These are phyloP conservation scores for Oryza glaberrima DNA, from an alignment of 176 grass and related monocot species.

Conservation along the genomic window DNA sequence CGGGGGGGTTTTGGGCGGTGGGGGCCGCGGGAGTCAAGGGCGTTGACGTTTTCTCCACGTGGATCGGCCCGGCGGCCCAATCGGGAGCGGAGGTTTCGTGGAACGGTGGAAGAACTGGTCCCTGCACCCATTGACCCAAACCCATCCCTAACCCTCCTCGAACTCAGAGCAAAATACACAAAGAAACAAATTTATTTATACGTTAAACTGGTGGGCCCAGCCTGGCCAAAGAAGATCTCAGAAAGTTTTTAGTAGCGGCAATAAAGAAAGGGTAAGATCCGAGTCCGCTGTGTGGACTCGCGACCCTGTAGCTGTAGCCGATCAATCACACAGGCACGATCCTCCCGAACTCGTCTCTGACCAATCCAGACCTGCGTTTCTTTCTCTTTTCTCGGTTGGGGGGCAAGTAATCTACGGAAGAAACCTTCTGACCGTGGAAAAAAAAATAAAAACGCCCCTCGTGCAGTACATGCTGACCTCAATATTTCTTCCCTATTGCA, in stretches of 20 bases:
- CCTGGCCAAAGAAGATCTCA: too few relatives aligned
- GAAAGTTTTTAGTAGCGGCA: not conserved
- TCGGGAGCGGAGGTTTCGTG: conserved; percentile 47
- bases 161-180: not conserved
- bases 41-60: conserved; percentile 69
- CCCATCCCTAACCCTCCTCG: not conserved
- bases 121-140: conserved; percentile 1
- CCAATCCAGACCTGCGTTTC: not conserved
- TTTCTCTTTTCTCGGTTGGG: not conserved
- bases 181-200: not conserved
- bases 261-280: conserved; percentile 28
- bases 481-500: not conserved
- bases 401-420: conserved; percentile 10
- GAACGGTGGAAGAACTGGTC: conserved; percentile 30
- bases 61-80: conserved; percentile 52
- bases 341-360: conserved; percentile 2
- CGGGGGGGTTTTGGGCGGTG: not conserved
- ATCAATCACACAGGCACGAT: not conserved
- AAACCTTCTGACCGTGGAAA: conserved; percentile 42
- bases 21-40: conserved; percentile 37
- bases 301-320: not conserved
- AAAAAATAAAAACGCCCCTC: not conserved
- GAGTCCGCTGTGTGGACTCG: not conserved
- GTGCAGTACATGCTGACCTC: conserved; percentile 30
- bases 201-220: not conserved